These are phyloP conservation scores for Eucalyptus leucophloia DNA, from an alignment of 345 rosid genomes.

Conservation along the genomic window DNA sequence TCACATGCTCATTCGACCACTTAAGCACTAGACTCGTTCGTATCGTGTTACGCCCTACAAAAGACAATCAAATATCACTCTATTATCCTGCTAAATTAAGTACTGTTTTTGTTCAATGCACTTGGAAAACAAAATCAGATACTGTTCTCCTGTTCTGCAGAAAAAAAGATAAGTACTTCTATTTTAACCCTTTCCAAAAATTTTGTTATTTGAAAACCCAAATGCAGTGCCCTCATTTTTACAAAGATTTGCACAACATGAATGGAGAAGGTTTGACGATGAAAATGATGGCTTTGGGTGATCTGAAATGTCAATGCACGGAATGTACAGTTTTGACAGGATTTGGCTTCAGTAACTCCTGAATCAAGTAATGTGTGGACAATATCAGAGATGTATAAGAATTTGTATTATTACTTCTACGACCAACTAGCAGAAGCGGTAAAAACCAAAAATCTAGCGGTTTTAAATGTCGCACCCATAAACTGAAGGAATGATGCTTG, in stretches of 20 bases:
- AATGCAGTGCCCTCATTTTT: not conserved
- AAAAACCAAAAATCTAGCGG: not conserved
- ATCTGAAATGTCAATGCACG: not conserved
- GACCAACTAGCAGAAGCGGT: not conserved
- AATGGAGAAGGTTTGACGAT: not conserved
- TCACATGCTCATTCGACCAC: not conserved
- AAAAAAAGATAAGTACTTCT: not conserved
- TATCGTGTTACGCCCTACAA: not conserved
- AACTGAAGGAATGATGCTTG: not conserved
- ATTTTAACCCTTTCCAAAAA: not conserved
- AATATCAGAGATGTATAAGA: not conserved
- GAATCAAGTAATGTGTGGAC: not conserved
- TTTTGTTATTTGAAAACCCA: not conserved
- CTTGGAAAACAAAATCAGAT: not conserved
- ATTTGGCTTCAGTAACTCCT: not conserved
- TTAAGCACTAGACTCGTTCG: not conserved
- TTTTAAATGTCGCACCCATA: not conserved
- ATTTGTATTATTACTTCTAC: not conserved
- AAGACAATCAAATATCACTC: not conserved
- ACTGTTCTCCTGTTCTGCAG: not conserved
- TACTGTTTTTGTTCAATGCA: not conserved
- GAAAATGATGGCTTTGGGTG: not conserved
- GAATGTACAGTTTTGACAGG: not conserved
- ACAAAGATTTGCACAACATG: not conserved
- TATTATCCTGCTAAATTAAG: not conserved